Percentiles rank a stretch among this genome's conserved stretches.
These are phyloP conservation scores for Xylariales sp. DNA, from an alignment of 2,329 filamentous ascomycete genomes.

Conservation along the genomic window DNA sequence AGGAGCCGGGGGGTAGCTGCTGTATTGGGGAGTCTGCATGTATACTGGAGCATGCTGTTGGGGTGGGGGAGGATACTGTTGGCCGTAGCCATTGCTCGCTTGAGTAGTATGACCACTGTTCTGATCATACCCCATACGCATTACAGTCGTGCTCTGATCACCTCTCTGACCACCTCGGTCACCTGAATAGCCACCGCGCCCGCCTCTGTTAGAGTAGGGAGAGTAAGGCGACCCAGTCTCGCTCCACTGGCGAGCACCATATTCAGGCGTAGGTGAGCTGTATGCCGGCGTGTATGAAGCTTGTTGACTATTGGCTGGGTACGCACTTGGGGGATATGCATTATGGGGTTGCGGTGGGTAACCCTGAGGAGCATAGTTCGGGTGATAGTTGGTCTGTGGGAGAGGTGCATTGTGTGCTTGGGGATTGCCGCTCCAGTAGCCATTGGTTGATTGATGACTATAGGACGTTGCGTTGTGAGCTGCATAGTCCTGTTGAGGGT, in stretches of 20 bases:
- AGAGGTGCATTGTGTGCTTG: conserved; percentile 35
- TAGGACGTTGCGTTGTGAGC: conserved; percentile 16
- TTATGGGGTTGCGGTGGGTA: conserved; percentile 36
- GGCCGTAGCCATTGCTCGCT: conserved; percentile 31
- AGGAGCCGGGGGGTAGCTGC: conserved; percentile 34
- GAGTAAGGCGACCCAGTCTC: conserved; percentile 26
- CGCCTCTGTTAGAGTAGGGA: conserved; percentile 28
- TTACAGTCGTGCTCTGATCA: conserved; percentile 14
- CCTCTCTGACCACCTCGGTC: conserved; percentile 37
- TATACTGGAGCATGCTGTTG: conserved; percentile 33
- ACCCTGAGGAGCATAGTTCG: conserved; percentile 53
- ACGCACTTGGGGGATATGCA: conserved; percentile 36
- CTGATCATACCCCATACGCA: conserved; percentile 28
- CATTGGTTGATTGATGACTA: conserved; percentile 20
- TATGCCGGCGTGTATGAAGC: conserved; percentile 37
- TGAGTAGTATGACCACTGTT: conserved; percentile 24
- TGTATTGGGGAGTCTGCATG: conserved; percentile 25
- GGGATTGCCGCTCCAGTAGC: conserved; percentile 25
- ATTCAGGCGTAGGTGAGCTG: conserved; percentile 33
- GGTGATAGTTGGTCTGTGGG: conserved; percentile 41
- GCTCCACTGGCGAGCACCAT: conserved; percentile 38
- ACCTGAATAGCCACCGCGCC: conserved; percentile 39
- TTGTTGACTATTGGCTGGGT: conserved; percentile 20
- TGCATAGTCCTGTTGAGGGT: conserved; percentile 24
- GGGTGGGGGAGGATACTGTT: conserved; percentile 35